These are phyloP conservation scores for Suhomyces taliae DNA, from an alignment of 1,139 yeast genomes.

Conservation along the genomic window DNA sequence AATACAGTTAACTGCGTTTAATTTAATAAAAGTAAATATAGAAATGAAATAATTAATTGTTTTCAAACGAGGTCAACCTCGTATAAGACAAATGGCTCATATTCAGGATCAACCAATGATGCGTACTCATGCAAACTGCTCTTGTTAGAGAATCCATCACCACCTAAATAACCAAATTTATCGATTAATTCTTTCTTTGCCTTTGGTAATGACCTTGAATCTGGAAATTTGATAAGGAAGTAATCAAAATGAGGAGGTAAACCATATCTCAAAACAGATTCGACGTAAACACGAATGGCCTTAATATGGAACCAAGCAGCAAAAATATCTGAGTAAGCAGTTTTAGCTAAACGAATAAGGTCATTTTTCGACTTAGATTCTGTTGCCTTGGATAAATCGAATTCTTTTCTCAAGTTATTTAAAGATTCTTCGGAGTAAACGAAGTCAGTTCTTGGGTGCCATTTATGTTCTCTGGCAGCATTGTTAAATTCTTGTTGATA, in stretches of 20 bases:
- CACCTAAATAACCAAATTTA: conserved; percentile 87
- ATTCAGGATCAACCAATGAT: conserved; percentile 87
- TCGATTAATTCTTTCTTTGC: conserved; percentile 68
- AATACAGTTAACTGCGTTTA: neutral
- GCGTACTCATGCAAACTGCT: conserved; percentile 80
- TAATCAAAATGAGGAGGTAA: conserved; percentile 89
- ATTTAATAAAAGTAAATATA: conserved; percentile 4
- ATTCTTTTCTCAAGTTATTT: conserved; percentile 73
- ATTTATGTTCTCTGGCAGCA: conserved; percentile 79
- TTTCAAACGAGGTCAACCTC: conserved; percentile 41
- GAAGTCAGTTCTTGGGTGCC: conserved; percentile 88
- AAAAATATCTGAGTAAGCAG: conserved; percentile 84
- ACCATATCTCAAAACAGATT: conserved; percentile 86
- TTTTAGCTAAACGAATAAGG: conserved; percentile 74
- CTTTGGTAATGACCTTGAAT: conserved; percentile 44
- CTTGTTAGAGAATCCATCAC: conserved; percentile 75
- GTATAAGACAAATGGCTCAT: conserved; percentile 92
- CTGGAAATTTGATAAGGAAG: conserved; percentile 49
- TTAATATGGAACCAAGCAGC: conserved; percentile 89
- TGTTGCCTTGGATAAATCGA: conserved; percentile 67
- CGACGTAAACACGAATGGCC: conserved; percentile 55
- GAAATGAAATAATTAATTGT: conserved; percentile 5
- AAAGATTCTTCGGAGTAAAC: conserved; percentile 78
- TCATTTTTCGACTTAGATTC: conserved; percentile 79
- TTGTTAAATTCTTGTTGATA: conserved; percentile 66